Evolutionary conservation across 805 yeast species (phyloP), one percentile per base, ranked within the genome.

Genomic region (Saccharomyces mikatae): DNA sequence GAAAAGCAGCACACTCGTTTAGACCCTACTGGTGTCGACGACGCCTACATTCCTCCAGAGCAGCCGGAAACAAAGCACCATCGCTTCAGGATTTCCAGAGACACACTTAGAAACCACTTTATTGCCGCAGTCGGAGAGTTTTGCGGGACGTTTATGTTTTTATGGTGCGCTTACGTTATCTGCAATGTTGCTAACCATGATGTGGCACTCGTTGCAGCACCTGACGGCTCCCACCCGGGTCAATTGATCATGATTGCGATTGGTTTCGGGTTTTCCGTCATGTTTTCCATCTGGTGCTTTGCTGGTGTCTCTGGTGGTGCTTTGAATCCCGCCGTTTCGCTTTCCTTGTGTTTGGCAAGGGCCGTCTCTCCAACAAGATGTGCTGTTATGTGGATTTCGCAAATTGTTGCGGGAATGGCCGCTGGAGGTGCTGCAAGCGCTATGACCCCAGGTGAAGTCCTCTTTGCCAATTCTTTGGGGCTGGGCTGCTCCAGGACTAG

Each of bases 381-480:
- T 61, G 69, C 75, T 24, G 68, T 86, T 54, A 81, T 85, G 83
- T 72, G 80, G 71, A 48, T 84, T 53, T 61, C 91, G 46, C 96
- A 89, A 74, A 68, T 88, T 65, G 71, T 87, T 68, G 96, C 87
- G 52, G 96, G 96, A 71, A 85, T 89, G 84, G 89, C 89, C 64
- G 96, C 96, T 54, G 96, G 92, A 54, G 96, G 89, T 70, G 92
- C 89, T 48, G 95, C 89, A 50, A 74, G 80, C 59, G 94, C 89
- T 47, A 80, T 88, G 84, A 86, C 92, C 26, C 96, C 96, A 46
- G 96, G 96, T 58, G 76, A 76, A 50, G 76, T 88, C 62, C 76
- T 81, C 5, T 88, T 87, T 63, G 80, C 88, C 57, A 88, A 88
- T 66, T 75, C 79, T 49, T 74, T 87, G 56, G 90, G 92, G 54